Evolutionary conservation across 2,329 filamentous ascomycete species (phyloP).

Genomic region (Colletotrichum plurivorum): DNA sequence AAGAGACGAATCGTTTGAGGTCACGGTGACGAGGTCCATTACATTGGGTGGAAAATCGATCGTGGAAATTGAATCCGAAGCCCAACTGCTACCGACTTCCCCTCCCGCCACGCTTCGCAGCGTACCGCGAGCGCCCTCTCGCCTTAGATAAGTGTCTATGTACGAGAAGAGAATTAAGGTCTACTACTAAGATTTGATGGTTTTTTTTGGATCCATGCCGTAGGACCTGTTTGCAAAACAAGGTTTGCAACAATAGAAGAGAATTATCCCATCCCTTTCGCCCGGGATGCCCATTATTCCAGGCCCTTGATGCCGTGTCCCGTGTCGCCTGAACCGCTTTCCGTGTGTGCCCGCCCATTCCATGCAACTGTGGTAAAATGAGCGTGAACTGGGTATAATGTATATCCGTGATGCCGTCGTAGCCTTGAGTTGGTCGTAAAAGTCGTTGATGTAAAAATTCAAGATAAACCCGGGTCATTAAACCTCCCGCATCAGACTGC

Average conservation of each 20-base stretch:
- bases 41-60: neutral
- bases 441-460: neutral
- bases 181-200: conserved; percentile 11
- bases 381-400: conserved; percentile 25
- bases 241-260: neutral
- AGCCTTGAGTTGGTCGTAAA: conserved; percentile 31
- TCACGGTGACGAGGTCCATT: neutral
- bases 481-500: conserved; percentile 2
- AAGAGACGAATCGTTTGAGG: neutral
- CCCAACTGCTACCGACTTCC: neutral
- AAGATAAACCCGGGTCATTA: conserved; percentile 7
- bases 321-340: neutral
- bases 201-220: neutral
- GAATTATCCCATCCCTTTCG: conserved; percentile 2
- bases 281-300: neutral
- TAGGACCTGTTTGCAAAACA: conserved; percentile 2
- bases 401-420: conserved; percentile 36
- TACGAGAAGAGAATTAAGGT: conserved; percentile 30
- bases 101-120: neutral
- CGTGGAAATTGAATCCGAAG: neutral
- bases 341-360: neutral
- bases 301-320: neutral
- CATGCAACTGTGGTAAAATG: conserved; percentile 9
- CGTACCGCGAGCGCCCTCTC: neutral
- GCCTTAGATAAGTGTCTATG: conserved; percentile 17